Evolutionary conservation across 139 green algal genomes (phyloP), one percentile per base, ranked within the genome.

Genomic region (Tetraselmis chui): DNA sequence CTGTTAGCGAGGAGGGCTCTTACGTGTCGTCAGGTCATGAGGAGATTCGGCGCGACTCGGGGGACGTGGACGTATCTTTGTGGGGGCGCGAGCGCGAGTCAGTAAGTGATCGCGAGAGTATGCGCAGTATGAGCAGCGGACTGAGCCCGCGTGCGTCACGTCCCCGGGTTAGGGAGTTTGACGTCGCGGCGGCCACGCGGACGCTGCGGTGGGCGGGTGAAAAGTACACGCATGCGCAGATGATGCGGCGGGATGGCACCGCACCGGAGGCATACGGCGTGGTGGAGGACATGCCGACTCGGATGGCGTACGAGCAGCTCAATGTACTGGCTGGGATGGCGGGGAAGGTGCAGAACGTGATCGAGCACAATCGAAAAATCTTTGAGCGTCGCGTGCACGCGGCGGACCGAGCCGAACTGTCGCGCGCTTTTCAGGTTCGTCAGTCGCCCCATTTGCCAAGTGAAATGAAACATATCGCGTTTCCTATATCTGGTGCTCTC

Each of bases 261-360:
- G 84, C 85, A 18, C 85, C 87, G 0, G 83, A 84, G 2, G 83
- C 87, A 0, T 78, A 93, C 85, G 88, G 89, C 75, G 88, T 92
- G n/a, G 86, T 88, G 1, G 93, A 95, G 67, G 93, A 95, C 78
- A 84, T 96, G 80, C 91, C 93, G 0, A 89, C 89, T 5, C 84
- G 92, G 18, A 85, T 97, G 81, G 94, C 93, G 23, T 93, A 92
- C 77, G 83, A 97, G 83, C 91, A 95, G 83, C 89, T 97, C 23
- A 85, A 85, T 79, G 59, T 85, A n/a, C 85, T 97, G 78, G 89
- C 89, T 1, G 93, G 93, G 74, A 96, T 97, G 93, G 89, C 90
- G 0, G 84, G 83, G 76, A 97, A 97, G 88, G 93, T 95, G 28
- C 92, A 95, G 87, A 84, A 92, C 28, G 92, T 90, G 18, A 93